Percentiles rank a stretch among this genome's conserved stretches.
phyloP scores from a whole-genome alignment of 2,329 filamentous ascomycete species.

The Scedosporium dehoogii region DNA sequence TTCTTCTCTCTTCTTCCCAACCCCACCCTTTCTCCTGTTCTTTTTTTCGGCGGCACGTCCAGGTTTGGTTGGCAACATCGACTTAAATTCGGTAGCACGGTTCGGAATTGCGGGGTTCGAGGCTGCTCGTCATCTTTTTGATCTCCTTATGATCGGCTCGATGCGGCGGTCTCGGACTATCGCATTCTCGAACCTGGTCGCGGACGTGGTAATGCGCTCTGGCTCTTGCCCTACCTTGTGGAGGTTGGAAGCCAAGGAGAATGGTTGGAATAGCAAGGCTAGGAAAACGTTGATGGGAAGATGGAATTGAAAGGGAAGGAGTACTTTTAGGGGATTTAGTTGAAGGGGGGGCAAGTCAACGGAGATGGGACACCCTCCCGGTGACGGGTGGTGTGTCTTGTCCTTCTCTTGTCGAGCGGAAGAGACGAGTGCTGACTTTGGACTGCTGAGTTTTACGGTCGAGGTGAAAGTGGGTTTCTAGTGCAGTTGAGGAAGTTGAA shows the following conservation, averaged over 20 bases:
- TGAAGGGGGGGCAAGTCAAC: not conserved
- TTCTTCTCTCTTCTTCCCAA: not conserved
- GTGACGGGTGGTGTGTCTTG: not conserved
- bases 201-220: no score
- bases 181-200: no score
- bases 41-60: not conserved
- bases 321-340: not conserved
- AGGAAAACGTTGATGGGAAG: not conserved
- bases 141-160: no score
- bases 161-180: no score
- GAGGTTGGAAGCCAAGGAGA: not conserved
- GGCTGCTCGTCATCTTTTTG: no score
- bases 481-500: constrained; percentile 1
- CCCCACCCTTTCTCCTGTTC: not conserved
- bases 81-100: not conserved
- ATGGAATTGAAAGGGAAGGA: not conserved
- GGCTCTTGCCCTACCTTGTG: no score
- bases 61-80: not conserved
- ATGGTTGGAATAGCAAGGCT: not conserved
- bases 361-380: not conserved
- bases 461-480: not conserved
- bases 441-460: not conserved
- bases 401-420: not conserved
- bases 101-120: not conserved
- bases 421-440: not conserved